Base-by-base conservation (phyloP, 805 yeast genomes). In the Priceomyces haplophilus region DNA sequence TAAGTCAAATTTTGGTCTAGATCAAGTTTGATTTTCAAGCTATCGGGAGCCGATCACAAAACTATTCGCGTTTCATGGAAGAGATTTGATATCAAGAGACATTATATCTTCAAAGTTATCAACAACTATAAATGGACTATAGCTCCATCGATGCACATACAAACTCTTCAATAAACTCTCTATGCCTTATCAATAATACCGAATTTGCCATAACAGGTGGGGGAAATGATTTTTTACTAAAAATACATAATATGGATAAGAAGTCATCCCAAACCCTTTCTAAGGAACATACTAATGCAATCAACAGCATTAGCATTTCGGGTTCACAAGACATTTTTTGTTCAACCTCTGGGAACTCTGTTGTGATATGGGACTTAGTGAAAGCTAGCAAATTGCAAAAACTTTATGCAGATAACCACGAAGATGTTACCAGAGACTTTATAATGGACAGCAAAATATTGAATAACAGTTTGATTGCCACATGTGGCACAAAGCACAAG, bases 401-500 rank as follows among this genome's bases (percentile, higher is more conserved):
- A 17, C 35, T 49, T 15, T 29, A 37, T 17, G 31, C 47, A 3
- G 39, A 15, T 2, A 37, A 36, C 3, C 27, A 21, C 10, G 23
- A 37, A 23, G 27, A 33, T 27, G 35, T 30, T 11, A n/a, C 16
- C 8, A 33, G 40, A 23, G 39, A 43, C 44, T 37, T 47, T 17
- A 47, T 63, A 7, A 48, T 56, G 37, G 59, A 51, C 31, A 48
- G 56, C 29, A 48, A 50, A 38, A 43, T 58, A 16, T 31, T 62
- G 27, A 51, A 49, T 31, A 45, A 51, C 18, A 41, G 50, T 15
- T 29, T 62, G 40, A 33, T 58, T 15, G 59, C 52, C 0, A 39
- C 56, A 15, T 62, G 65, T 41, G 69, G 69, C 1, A 45, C 49
- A 13, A 56, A 55, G 37, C 56, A 56, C 38, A 37, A 41, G 13